Evolutionary conservation across 2,329 filamentous ascomycete genomes (phyloP).

Genomic region (Cladophialophora chaetospira): DNA sequence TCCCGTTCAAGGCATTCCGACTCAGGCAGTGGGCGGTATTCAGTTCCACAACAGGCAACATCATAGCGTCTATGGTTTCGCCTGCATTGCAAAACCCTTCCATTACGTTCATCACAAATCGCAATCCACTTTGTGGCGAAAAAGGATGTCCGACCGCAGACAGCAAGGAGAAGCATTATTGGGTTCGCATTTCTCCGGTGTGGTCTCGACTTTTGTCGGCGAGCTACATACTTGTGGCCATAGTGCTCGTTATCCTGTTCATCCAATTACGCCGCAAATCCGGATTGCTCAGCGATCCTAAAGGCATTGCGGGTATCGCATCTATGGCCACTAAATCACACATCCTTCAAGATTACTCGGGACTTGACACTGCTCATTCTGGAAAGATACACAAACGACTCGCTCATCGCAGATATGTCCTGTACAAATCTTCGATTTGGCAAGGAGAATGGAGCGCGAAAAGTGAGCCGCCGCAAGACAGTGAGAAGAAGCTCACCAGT

Average conservation of each 20-base stretch:
- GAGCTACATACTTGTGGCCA: conserved; percentile 45
- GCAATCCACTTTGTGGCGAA: conserved; percentile 36
- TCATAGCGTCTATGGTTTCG: conserved; percentile 49
- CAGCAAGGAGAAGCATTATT: conserved; percentile 35
- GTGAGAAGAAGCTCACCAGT: conserved; percentile 37
- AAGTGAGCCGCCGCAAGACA: conserved; percentile 35
- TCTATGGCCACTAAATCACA: conserved; percentile 54
- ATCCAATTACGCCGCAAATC: conserved; percentile 51
- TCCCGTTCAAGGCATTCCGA: conserved; percentile 48
- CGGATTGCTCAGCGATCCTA: conserved; percentile 51
- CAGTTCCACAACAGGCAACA: conserved; percentile 47
- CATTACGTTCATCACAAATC: conserved; percentile 42
- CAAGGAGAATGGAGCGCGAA: conserved; percentile 50
- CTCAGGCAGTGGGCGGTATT: conserved; percentile 53
- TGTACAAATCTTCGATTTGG: conserved; percentile 55
- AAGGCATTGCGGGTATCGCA: conserved; percentile 54
- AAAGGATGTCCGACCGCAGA: conserved; percentile 1
- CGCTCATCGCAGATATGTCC: conserved; percentile 49
- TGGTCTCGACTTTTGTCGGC: conserved; percentile 50
- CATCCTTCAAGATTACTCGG: conserved; percentile 52
- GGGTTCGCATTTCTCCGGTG: conserved; percentile 45
- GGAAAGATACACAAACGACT: conserved; percentile 50
- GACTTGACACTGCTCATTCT: conserved; percentile 47
- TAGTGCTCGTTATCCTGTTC: conserved; percentile 46
- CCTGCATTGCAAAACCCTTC: conserved; percentile 52